These are phyloP conservation scores for Penicillium arizonense DNA, from an alignment of 495 filamentous ascomycete genomes.

Conservation along the genomic window DNA sequence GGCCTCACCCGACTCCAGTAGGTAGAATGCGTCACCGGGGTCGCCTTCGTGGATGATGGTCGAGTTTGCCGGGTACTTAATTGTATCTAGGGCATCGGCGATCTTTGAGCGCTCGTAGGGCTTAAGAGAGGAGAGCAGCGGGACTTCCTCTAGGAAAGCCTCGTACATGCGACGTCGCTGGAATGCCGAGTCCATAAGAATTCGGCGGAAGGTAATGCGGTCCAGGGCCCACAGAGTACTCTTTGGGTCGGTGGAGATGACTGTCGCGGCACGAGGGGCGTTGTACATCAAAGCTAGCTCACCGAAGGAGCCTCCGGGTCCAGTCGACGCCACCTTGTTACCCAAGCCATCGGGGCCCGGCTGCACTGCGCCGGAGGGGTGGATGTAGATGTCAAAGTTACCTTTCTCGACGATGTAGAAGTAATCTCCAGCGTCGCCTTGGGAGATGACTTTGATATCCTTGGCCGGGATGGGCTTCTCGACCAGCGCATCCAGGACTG, in stretches of 20 bases:
- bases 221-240: slow-evolving; percentile 92
- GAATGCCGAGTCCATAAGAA: slow-evolving; percentile 97
- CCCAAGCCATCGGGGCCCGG: slow-evolving; percentile 84
- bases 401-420: slow-evolving; percentile 97
- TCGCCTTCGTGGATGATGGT: slow-evolving; percentile 91
- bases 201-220: slow-evolving; percentile 93
- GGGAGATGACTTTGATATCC: slow-evolving; percentile 93
- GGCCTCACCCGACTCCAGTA: slow-evolving; percentile 85
- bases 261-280: slow-evolving; percentile 93
- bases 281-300: slow-evolving; percentile 99
- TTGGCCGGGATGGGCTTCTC: slow-evolving; percentile 95
- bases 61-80: slow-evolving; percentile 76
- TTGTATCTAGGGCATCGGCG: slow-evolving; percentile 88
- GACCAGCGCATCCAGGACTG: slow-evolving; percentile 85
- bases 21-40: slow-evolving; percentile 86
- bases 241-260: slow-evolving; percentile 74
- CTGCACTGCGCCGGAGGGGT: slow-evolving; percentile 72
- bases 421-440: slow-evolving; percentile 94
- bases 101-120: slow-evolving; percentile 94
- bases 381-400: slow-evolving; percentile 88
- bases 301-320: slow-evolving; percentile 92
- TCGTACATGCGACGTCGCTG: slow-evolving; percentile 95
- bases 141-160: slow-evolving; percentile 94
- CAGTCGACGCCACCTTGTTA: slow-evolving; percentile 75
- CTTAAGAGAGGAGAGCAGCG: slow-evolving; percentile 79